Conservation (phyloP, 2,329 filamentous ascomycete species). For the Trichoderma harzianum region DNA sequence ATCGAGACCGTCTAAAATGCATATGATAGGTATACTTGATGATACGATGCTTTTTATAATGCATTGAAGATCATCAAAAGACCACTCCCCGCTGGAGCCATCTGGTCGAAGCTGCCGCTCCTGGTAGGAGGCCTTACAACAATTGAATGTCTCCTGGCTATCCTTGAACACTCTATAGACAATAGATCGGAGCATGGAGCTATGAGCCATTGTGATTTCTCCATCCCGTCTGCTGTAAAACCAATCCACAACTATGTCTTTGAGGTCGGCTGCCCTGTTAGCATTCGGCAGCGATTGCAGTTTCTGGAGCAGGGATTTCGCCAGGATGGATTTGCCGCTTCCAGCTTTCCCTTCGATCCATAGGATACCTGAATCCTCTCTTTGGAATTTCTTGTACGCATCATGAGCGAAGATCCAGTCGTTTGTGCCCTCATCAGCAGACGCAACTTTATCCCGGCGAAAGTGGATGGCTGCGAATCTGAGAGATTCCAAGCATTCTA, state of each 20-base stretch:
- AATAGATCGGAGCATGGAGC: neutral
- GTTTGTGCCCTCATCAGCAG: neutral
- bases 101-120: neutral
- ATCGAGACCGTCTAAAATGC: neutral
- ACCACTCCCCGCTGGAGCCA: neutral
- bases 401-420: neutral
- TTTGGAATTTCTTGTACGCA: neutral
- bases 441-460: neutral
- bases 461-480: neutral
- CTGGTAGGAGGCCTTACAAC: neutral
- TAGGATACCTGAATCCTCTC: neutral
- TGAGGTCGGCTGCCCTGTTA: neutral
- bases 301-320: neutral
- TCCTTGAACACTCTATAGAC: neutral
- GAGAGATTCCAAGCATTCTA: neutral
- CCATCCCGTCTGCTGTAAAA: neutral
- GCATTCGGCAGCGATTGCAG: neutral
- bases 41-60: neutral
- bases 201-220: neutral
- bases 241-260: neutral
- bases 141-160: neutral
- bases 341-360: neutral
- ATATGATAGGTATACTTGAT: neutral
- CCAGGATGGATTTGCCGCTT: neutral
- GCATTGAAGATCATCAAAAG: neutral